Evolutionary conservation across 345 rosid genomes (phyloP).

Genomic region (Microthlaspi erraticum): DNA sequence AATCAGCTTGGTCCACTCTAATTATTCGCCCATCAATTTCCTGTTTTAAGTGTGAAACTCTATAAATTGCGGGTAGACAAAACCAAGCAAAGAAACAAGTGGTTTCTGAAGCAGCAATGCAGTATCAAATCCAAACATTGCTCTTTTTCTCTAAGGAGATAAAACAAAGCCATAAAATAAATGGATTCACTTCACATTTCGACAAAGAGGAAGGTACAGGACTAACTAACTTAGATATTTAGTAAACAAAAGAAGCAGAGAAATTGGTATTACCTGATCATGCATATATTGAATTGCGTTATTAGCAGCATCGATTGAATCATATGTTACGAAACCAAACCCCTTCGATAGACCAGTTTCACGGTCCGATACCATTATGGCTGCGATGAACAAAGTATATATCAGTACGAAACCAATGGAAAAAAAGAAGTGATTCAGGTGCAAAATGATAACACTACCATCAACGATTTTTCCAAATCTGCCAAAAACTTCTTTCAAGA

Average conservation of each 20-base stretch:
- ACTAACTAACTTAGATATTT: background rate
- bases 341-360: constrained; percentile 39
- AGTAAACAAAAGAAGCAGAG: constrained; percentile 22
- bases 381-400: constrained; percentile 32
- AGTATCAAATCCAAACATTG: constrained; percentile 21
- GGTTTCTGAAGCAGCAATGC: constrained; percentile 24
- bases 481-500: constrained; percentile 42
- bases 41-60: constrained; percentile 24
- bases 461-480: constrained; percentile 44
- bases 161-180: background rate
- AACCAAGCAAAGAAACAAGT: constrained; percentile 30
- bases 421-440: background rate
- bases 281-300: constrained; percentile 33
- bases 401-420: background rate
- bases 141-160: background rate
- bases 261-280: constrained; percentile 34
- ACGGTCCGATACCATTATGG: constrained; percentile 42
- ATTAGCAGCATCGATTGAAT: constrained; percentile 37
- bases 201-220: constrained; percentile 3
- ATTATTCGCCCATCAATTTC: constrained; percentile 37
- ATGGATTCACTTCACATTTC: background rate
- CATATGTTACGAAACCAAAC: constrained; percentile 46
- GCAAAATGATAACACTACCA: constrained; percentile 26
- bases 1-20: constrained; percentile 36
- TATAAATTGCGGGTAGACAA: constrained; percentile 18